Percentiles rank a stretch among this genome's conserved stretches.
These are phyloP conservation scores for Taphrina betulina DNA, from an alignment of 1,139 yeast genomes.

Conservation along the genomic window DNA sequence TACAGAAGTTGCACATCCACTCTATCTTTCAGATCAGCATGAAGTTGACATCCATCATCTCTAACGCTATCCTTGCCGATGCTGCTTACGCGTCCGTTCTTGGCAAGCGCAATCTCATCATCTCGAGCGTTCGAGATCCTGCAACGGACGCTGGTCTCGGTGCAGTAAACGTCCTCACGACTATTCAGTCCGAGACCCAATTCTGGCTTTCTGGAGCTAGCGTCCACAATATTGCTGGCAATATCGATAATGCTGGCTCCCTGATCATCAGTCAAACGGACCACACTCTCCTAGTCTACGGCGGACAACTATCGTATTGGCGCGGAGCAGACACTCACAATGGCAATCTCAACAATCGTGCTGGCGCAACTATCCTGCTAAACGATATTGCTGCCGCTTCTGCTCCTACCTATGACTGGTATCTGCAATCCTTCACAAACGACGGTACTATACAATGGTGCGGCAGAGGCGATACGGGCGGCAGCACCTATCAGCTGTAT, in stretches of 20 bases:
- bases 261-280: slow-evolving; percentile 17
- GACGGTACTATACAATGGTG: slow-evolving; percentile 20
- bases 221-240: slow-evolving; percentile 9
- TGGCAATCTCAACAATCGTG: slow-evolving; percentile 13
- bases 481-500: slow-evolving; percentile 1
- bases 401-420: slow-evolving; percentile 12
- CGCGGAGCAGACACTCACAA: not conserved
- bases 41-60: too few relatives aligned
- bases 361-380: slow-evolving; percentile 15
- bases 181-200: slow-evolving; percentile 1
- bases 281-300: not conserved
- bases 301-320: slow-evolving; percentile 6
- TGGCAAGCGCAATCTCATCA: too few relatives aligned
- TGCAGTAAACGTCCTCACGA: not conserved
- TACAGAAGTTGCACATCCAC: too few relatives aligned
- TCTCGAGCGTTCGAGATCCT: not conserved
- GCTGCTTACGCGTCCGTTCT: too few relatives aligned
- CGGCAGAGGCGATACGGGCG: slow-evolving; percentile 17
- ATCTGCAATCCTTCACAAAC: slow-evolving; percentile 12
- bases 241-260: slow-evolving; percentile 13
- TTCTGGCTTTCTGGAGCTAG: slow-evolving; percentile 17
- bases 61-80: too few relatives aligned
- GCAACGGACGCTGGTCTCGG: not conserved
- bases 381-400: slow-evolving; percentile 3
- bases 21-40: too few relatives aligned